Percentiles rank a stretch among this genome's conserved stretches.
Evolutionary conservation across 1,284 basidiomycete species (phyloP).

Genomic region (Trametes hirsuta): DNA sequence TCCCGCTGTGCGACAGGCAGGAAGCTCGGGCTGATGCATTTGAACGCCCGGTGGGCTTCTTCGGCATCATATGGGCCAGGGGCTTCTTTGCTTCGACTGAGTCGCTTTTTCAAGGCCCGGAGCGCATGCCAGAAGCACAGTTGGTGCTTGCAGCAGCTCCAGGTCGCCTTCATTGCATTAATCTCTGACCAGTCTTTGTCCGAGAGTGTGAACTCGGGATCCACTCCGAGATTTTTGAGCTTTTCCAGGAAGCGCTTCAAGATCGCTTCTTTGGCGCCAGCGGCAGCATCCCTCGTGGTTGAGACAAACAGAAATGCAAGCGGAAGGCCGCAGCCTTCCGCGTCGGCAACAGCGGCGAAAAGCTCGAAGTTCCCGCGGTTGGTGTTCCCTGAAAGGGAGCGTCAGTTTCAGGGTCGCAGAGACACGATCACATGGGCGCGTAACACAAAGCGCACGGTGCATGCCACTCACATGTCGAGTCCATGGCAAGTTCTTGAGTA

Average conservation of each 20-base stretch:
- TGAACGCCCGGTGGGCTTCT: conserved; percentile 8
- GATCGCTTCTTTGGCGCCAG: conserved; percentile 11
- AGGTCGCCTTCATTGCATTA: conserved; percentile 18
- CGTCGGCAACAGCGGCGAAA: conserved; percentile 20
- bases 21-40: conserved; percentile 16
- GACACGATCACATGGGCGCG: not conserved
- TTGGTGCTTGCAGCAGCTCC: conserved; percentile 20
- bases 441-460: no score
- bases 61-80: conserved; percentile 11
- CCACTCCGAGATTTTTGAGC: conserved; percentile 14
- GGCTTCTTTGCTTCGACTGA: conserved; percentile 13
- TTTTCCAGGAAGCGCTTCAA: conserved; percentile 8
- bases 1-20: conserved; percentile 16
- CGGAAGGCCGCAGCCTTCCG: conserved; percentile 19
- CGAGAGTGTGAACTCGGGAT: conserved; percentile 17
- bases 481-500: conserved; percentile 22
- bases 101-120: conserved; percentile 19
- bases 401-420: no score
- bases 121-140: conserved; percentile 27
- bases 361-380: conserved; percentile 23
- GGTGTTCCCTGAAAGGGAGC: conserved; percentile 9
- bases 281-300: conserved; percentile 4
- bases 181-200: conserved; percentile 30
- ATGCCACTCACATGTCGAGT: conserved; percentile 18
- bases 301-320: conserved; percentile 19